These are phyloP conservation scores for Rhodotorula mucilaginosa DNA, from an alignment of 1,284 basidiomycete species.

Conservation along the genomic window DNA sequence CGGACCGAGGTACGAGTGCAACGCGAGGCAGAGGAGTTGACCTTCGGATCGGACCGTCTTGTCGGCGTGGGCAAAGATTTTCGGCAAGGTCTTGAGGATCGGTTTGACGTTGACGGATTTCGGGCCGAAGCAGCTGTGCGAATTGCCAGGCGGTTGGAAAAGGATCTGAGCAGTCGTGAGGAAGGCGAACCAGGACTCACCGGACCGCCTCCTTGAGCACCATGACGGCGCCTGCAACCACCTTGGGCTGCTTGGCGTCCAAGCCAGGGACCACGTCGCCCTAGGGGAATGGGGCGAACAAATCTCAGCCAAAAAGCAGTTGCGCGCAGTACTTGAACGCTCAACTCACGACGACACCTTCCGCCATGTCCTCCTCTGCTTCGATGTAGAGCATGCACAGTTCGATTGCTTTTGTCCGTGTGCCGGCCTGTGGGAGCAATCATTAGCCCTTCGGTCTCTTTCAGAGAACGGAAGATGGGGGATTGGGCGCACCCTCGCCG, in stretches of 20 bases:
- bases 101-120: constrained; percentile 70
- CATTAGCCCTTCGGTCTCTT: background rate
- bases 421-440: constrained; percentile 63
- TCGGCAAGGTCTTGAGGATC: constrained; percentile 80
- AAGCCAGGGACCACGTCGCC: constrained; percentile 79
- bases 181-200: constrained; percentile 49
- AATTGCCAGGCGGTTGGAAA: background rate
- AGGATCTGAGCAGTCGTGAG: background rate
- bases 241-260: constrained; percentile 89
- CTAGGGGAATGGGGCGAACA: constrained; percentile 52
- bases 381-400: constrained; percentile 87
- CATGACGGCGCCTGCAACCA: constrained; percentile 75
- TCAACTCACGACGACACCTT: constrained; percentile 78
- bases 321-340: background rate
- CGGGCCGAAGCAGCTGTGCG: constrained; percentile 71
- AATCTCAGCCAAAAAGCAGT: background rate
- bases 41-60: constrained; percentile 96
- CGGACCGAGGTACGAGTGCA: constrained; percentile 87
- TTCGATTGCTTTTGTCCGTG: constrained; percentile 85
- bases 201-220: constrained; percentile 76
- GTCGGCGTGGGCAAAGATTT: constrained; percentile 92
- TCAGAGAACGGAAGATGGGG: background rate
- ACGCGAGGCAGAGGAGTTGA: constrained; percentile 65
- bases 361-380: constrained; percentile 77
- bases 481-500: constrained; percentile 53